Percentiles rank a stretch among this genome's conserved stretches.
Evolutionary conservation across 2,329 filamentous ascomycete genomes (phyloP).

Genomic region (Furcasterigmium sp.): DNA sequence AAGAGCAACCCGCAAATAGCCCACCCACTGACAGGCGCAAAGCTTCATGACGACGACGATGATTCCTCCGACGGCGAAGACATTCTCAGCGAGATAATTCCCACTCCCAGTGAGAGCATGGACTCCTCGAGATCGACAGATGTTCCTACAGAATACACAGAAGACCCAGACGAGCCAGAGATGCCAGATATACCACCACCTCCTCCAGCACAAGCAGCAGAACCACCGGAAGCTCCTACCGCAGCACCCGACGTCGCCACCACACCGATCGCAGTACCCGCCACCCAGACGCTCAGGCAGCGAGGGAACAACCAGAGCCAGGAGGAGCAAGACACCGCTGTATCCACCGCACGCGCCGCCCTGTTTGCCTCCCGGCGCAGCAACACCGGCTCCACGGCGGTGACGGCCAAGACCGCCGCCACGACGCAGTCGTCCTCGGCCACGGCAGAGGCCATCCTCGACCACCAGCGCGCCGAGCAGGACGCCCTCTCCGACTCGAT

Average conservation of each 20-base stretch:
- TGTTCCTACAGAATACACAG: conserved; percentile 13
- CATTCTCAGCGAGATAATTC: conserved; percentile 47
- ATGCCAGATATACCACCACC: conserved; percentile 5
- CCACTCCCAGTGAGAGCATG: conserved; percentile 48
- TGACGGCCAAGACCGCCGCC: conserved; percentile 21
- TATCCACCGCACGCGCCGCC: conserved; percentile 33
- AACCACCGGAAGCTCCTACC: background rate
- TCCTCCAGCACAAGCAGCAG: background rate
- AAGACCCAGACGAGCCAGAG: conserved; percentile 10
- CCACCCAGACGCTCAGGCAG: conserved; percentile 25
- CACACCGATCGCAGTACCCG: conserved; percentile 13
- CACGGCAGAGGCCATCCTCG: conserved; percentile 66
- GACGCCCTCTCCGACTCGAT: conserved; percentile 77
- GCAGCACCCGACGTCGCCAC: conserved; percentile 17
- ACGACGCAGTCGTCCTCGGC: conserved; percentile 36
- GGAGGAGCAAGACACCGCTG: conserved; percentile 11
- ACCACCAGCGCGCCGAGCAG: conserved; percentile 75
- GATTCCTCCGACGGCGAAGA: conserved; percentile 53
- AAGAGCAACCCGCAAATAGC: too few relatives aligned
- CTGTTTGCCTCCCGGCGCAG: conserved; percentile 35
- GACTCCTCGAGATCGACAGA: conserved; percentile 27
- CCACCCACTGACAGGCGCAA: conserved; percentile 19
- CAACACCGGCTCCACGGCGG: conserved; percentile 13
- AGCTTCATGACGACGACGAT: conserved; percentile 30
- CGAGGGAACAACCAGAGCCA: conserved; percentile 20